Conservation (phyloP, 495 filamentous ascomycete species). For the Lasiosphaeria hispida region DNA sequence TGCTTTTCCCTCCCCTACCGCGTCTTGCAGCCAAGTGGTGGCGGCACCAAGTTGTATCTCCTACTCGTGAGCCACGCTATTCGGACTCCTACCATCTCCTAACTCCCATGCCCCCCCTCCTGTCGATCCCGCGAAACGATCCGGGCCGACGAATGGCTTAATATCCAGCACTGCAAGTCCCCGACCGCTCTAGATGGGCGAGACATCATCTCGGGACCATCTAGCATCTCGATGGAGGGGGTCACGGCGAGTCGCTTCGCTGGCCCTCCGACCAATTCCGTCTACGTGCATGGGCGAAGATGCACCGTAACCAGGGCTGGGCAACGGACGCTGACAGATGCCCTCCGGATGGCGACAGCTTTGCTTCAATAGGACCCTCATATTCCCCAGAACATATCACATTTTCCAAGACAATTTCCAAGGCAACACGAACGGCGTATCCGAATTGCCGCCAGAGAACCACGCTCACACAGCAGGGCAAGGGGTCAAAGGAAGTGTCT, state of each 20-base stretch:
- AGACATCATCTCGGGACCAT: background rate
- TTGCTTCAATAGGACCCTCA: background rate
- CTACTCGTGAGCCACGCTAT: too few relatives aligned
- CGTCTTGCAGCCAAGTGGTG: slow-evolving; percentile 4
- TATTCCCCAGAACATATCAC: background rate
- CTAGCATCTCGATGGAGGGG: background rate
- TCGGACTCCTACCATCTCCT: background rate
- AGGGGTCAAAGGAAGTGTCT: too few relatives aligned
- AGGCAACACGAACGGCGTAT: slow-evolving; percentile 4
- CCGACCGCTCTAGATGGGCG: slow-evolving; percentile 1
- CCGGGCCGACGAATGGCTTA: slow-evolving; percentile 16
- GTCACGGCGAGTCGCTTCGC: background rate
- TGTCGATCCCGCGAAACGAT: slow-evolving; percentile 18
- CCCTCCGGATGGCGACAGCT: background rate
- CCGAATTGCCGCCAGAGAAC: slow-evolving; percentile 2
- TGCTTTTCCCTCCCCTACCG: slow-evolving; percentile 1
- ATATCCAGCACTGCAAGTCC: slow-evolving; percentile 9
- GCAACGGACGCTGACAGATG: slow-evolving; percentile 11
- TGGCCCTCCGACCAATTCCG: background rate
- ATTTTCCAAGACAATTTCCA: slow-evolving; percentile 1
- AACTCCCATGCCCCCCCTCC: slow-evolving; percentile 3
- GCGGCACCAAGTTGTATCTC: background rate
- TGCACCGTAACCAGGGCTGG: background rate
- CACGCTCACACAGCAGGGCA: background rate
- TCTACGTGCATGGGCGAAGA: background rate